Evolutionary conservation across 129 eudicot species (phyloP), one percentile per base, ranked within the genome.

Genomic region (Lactuca sativa): DNA sequence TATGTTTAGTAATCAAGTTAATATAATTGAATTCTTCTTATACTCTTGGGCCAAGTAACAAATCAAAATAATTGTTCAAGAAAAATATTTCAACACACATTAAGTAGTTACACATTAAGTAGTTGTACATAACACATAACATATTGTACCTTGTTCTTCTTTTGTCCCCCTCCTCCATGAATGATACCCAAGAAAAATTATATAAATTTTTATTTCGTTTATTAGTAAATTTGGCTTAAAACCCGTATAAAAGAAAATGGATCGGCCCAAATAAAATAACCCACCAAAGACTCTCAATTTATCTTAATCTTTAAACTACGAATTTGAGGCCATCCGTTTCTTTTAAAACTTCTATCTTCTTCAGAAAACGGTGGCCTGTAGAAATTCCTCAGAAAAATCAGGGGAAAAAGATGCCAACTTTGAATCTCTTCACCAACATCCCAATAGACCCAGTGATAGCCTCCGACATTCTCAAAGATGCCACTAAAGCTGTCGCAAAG

Each of bases 381-480:
- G 43, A 73, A 55, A 55, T 3, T 71, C 36, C 9, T 12, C 36
- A 16, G 4, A 56, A 63, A 14, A 72, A 63, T n/a, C 9, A 14
- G 7, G 43, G 30, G 9, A 9, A 34, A 6, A 74, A 70, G 71
- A 92, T 93, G 99, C 99, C 99, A 10, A 90, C 97, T 0, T 80
- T 93, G 81, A 93, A 90, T 78, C 81, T 93, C 18, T 87, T 69
- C 86, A 90, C 92, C n/a, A 93, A 93, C 72, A 73, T 87, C 49
- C 99, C 97, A n/a, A 90, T 93, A 7, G 99, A 93, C 62, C 67
- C 90, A 2, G 97, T 93, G 6, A 82, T 85, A 34, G 90, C 90
- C 21, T 93, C 99, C 10, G 99, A 93, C 80, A 85, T 93, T 36
- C 95, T 93, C 75, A 93, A 85, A 71, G 99, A 93, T 78, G 99